Evolutionary conservation across 2,329 filamentous ascomycete species (phyloP).

Genomic region (Aspergillus sp.): DNA sequence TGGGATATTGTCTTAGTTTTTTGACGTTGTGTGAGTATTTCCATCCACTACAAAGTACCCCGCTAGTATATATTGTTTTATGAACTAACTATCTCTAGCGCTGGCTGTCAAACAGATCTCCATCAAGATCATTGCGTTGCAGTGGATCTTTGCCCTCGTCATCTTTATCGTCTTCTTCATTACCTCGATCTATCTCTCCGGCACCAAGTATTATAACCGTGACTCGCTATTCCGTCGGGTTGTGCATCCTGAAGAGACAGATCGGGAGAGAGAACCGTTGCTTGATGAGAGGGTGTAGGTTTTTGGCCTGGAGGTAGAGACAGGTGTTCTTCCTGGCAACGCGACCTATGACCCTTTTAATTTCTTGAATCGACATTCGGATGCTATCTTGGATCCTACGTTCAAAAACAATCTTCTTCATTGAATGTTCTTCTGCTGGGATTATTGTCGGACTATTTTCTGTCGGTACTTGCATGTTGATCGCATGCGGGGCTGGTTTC

Average conservation of each 20-base stretch:
- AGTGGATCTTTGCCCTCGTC: slow-evolving; percentile 89
- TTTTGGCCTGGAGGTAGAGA: no score
- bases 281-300: slow-evolving; percentile 26
- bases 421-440: no score
- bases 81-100: slow-evolving; percentile 31
- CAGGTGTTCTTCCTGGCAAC: no score
- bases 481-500: no score
- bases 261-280: slow-evolving; percentile 51
- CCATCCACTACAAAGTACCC: background rate
- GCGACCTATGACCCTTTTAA: no score
- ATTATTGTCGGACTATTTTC: no score
- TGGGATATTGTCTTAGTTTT: slow-evolving; percentile 74
- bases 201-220: slow-evolving; percentile 29
- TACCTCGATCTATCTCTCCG: slow-evolving; percentile 50
- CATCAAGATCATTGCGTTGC: slow-evolving; percentile 68
- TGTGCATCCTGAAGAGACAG: slow-evolving; percentile 35
- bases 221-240: slow-evolving; percentile 30
- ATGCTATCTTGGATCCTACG: no score
- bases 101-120: slow-evolving; percentile 75
- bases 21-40: slow-evolving; percentile 59
- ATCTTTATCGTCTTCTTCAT: slow-evolving; percentile 75
- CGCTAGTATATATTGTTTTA: background rate
- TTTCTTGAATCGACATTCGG: no score
- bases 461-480: no score
- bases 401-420: no score